Base-by-base conservation (phyloP, 257 asterid species). In the Solanum paucissectum region DNA sequence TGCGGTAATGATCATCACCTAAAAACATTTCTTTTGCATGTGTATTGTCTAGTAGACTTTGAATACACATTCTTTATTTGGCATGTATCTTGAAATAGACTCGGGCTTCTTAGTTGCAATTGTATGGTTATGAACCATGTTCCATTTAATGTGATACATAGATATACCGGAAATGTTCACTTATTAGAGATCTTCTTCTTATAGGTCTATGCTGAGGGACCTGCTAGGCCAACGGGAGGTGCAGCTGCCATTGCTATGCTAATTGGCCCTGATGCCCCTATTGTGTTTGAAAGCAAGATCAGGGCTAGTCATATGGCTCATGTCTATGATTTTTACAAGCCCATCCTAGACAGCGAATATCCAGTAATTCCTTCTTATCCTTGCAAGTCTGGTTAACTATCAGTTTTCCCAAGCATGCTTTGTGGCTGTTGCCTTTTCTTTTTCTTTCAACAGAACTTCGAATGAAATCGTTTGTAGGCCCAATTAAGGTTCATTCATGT, bases 191-290 rank as follows among this genome's bases (percentile, higher is more conserved):
- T 83, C 42, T 89, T 88, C 49, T 23, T 91, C 77, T 89, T 42
- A 91, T 89, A 97, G 99, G 99, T 97, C 87, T 97, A 97, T 90
- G 99, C 99, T 7, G 99, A 96, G 92, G 99, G 99, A 25, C 98
- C 99, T 32, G 99, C 99, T 88, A 92, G 99, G 88, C 99, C 99
- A 58, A 97, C 99, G 14, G 99, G 99, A 32, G 99, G 99, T 60
- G 99, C 99, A 84, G 99, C 98, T 83, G 98, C 99, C 42, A 86
- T 97, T 89, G 99, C 99, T 88, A 96, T 97, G 97, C 95, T 97
- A 42, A 88, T 97, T 27, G 99, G 99, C n/a, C 99, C 98, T 55
- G 93, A 97, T 93, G 99, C 99, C 90, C 98, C 99, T 29, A 96
- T 97, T 88, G 93, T 91, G 84, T 97, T 97, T 49, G 99, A 97